phyloP scores from a whole-genome alignment of 1,284 basidiomycete species.

The Fomitopsis pinicola region DNA sequence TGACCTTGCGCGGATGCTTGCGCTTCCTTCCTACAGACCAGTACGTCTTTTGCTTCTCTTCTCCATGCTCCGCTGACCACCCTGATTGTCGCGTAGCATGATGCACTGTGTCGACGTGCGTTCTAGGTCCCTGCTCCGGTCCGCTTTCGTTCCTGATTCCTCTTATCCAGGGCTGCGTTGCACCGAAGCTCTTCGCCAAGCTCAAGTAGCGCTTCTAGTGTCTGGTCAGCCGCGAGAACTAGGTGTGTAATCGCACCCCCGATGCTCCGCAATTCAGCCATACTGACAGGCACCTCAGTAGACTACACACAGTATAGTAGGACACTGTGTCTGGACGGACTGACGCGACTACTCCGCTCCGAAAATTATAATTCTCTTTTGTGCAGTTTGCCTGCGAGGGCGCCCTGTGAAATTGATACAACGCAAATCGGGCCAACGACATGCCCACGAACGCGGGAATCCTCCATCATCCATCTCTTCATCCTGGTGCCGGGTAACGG shows the following conservation, averaged over 20 bases:
- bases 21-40: conserved; percentile 45
- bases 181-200: conserved; percentile 77
- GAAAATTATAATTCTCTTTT: background rate
- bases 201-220: conserved; percentile 37
- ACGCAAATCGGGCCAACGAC: too few relatives aligned
- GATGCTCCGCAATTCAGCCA: background rate
- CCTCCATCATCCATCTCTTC: too few relatives aligned
- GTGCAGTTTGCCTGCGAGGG: too few relatives aligned
- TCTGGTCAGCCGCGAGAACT: background rate
- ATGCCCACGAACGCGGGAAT: too few relatives aligned
- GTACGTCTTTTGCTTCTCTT: conserved; percentile 36
- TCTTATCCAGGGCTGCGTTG: conserved; percentile 59
- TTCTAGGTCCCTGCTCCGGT: conserved; percentile 10
- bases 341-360: background rate
- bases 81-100: conserved; percentile 46
- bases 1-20: background rate
- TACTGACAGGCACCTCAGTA: background rate
- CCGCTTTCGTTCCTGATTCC: background rate
- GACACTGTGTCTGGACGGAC: background rate
- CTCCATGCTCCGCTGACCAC: conserved; percentile 1
- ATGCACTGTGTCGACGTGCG: conserved; percentile 89
- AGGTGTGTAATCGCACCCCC: background rate
- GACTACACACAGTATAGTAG: background rate
- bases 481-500: too few relatives aligned
- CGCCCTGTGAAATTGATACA: too few relatives aligned